Conservation (phyloP, 305 asterid genomes). For the Stenogyne calaminthoides region DNA sequence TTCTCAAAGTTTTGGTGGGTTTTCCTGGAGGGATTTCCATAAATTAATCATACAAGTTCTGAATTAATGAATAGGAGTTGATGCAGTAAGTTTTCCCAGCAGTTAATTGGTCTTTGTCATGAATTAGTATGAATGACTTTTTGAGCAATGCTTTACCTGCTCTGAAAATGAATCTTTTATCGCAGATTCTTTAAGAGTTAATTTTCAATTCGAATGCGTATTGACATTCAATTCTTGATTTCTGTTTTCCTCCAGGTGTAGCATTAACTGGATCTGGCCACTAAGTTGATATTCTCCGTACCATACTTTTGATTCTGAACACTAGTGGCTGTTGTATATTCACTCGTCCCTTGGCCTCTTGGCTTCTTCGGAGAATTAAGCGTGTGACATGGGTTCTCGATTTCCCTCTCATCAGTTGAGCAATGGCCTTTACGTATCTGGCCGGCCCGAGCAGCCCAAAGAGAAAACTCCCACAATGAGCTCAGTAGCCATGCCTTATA, state of each 20-base stretch:
- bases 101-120: conserved; percentile 10
- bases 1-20: background rate
- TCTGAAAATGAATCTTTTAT: background rate
- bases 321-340: conserved; percentile 13
- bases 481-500: conserved; percentile 78
- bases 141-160: conserved; percentile 6
- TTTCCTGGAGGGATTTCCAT: too few relatives aligned
- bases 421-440: conserved; percentile 78
- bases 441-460: conserved; percentile 80
- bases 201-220: background rate
- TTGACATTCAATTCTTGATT: conserved; percentile 14
- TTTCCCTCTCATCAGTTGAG: conserved; percentile 83
- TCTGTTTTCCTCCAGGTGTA: conserved; percentile 37
- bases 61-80: conserved; percentile 25
- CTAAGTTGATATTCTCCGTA: conserved; percentile 28
- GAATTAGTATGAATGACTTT: background rate
- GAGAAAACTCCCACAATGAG: conserved; percentile 70
- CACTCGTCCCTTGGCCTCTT: conserved; percentile 8
- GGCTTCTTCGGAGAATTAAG: conserved; percentile 31
- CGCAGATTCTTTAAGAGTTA: conserved; percentile 2
- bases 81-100: conserved; percentile 12
- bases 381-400: conserved; percentile 63
- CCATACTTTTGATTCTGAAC: background rate
- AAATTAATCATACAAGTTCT: background rate
- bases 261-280: conserved; percentile 23